Base-by-base conservation (phyloP, 2,329 filamentous ascomycete genomes). In the Ilyonectria mors-panacis region DNA sequence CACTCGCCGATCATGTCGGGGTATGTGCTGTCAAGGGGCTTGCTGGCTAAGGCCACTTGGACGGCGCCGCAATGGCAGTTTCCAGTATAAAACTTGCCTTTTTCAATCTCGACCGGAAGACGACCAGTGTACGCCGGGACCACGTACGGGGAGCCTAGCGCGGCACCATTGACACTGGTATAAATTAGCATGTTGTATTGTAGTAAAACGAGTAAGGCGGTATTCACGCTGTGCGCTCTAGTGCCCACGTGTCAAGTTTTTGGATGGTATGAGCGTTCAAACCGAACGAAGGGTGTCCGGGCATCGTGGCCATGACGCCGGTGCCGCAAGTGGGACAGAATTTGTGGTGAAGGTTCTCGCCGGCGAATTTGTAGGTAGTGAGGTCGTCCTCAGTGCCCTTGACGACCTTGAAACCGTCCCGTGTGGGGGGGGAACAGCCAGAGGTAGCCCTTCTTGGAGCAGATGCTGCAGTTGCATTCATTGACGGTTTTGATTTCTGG, bases 391-490 rank as follows among this genome's bases (percentile, higher is more conserved):
- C 70, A 67, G 74, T 76, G 37, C 86, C 87, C 74, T 85, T 85
- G 74, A 87, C 78, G 59, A 87, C 74, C n/a, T 73, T 81, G 61
- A 87, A 78, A 47, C 77, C 66, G 39, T 77, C 73, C 3, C 69
- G 73, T 1, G 70, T 68, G 4, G 75, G 72, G 7, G 7, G 79
- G 75, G 37, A 81, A 75, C 21, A 79, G 51, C 75, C 78, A 85
- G 42, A 85, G 74, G 48, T 84, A 83, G 17, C 79, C 84, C 75
- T 86, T 86, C 71, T 83, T 86, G 72, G 70, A 73, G 76, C 91
- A 92, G 70, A 92, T 87, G 79, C 89, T 92, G 81, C 92, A 93
- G 78, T 91, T 90, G 80, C 92, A 92, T 74, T 87, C 83, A 5
- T 79, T 76, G 6, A 84, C 85, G 5, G 83, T 78, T 73, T 87